A percentile compares a stretch with the other conserved stretches of the same genome.
These are phyloP conservation scores for Umbelopsis ramanniana DNA, from an alignment of 192 early-diverging fungal species.

Conservation along the genomic window DNA sequence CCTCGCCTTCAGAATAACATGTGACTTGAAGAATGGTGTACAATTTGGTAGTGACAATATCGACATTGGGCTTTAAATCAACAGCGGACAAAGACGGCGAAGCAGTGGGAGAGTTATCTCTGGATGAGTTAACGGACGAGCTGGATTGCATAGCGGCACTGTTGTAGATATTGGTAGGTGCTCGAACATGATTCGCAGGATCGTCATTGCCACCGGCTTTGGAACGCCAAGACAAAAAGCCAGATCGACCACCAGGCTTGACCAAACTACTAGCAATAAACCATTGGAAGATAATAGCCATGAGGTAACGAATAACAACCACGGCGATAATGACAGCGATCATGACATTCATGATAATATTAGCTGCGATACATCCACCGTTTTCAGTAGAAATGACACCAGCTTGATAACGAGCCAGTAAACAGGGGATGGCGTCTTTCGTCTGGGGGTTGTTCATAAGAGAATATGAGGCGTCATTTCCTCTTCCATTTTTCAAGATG, in stretches of 20 bases:
- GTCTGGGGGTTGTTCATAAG: constrained; percentile 27
- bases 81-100: constrained; percentile 27
- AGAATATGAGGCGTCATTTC: constrained; percentile 34
- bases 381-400: constrained; percentile 63
- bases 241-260: constrained; percentile 52
- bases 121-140: constrained; percentile 9
- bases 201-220: constrained; percentile 43
- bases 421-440: constrained; percentile 46
- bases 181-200: constrained; percentile 39
- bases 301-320: constrained; percentile 63
- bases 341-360: constrained; percentile 59
- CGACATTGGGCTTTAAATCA: constrained; percentile 30
- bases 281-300: constrained; percentile 68
- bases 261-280: constrained; percentile 62
- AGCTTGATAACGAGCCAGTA: constrained; percentile 50
- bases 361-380: constrained; percentile 61
- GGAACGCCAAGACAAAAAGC: constrained; percentile 53
- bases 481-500: constrained; percentile 13
- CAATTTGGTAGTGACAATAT: constrained; percentile 56
- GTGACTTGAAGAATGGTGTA: constrained; percentile 83
- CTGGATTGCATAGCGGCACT: neutral
- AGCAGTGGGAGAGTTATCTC: constrained; percentile 7
- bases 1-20: constrained; percentile 91
- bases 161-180: constrained; percentile 35
- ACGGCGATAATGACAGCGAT: constrained; percentile 61